Percentiles rank a stretch among this genome's conserved stretches.
Conservation (phyloP, 768 basidiomycete genomes). For the Pleurotus tuber-regium region DNA sequence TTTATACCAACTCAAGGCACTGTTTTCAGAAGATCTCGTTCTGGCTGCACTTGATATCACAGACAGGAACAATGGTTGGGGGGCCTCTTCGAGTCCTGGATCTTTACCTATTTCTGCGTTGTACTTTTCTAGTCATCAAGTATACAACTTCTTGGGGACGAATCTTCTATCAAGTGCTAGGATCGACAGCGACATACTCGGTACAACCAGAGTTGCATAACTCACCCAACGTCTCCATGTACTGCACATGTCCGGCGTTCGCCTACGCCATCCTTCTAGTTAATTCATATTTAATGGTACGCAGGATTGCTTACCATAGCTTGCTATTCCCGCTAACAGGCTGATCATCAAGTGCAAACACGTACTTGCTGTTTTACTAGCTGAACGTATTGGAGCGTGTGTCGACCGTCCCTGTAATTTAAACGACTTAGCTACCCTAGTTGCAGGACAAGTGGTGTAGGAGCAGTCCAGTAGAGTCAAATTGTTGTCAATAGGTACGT, state of each 20-base stretch:
- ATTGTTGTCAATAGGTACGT: too few species aligned
- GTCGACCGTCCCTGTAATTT: conserved; percentile 44
- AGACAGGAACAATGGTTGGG: conserved; percentile 66
- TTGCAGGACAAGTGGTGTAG: conserved; percentile 32
- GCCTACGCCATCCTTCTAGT: conserved; percentile 58
- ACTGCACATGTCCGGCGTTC: conserved; percentile 78
- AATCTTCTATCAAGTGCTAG: conserved; percentile 63
- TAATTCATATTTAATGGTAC: conserved; percentile 64
- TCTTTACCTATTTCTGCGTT: too few species aligned
- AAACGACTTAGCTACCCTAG: conserved; percentile 48
- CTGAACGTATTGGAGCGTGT: conserved; percentile 49
- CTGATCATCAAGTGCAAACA: conserved; percentile 77
- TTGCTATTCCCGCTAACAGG: too few species aligned
- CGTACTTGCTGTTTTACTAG: conserved; percentile 63
- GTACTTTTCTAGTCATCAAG: conserved; percentile 66
- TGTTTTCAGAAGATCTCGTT: conserved; percentile 63
- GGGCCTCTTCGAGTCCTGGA: too few species aligned
- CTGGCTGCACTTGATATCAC: conserved; percentile 76
- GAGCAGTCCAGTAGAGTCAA: too few species aligned
- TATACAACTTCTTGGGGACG: conserved; percentile 57
- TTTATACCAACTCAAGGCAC: conserved; percentile 49
- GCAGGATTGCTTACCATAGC: too few species aligned
- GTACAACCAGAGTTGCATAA: conserved; percentile 45
- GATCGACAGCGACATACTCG: conserved; percentile 60
- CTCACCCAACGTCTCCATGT: conserved; percentile 28